Base-by-base conservation (phyloP, 441 rosid species). In the Kokia cookei region DNA sequence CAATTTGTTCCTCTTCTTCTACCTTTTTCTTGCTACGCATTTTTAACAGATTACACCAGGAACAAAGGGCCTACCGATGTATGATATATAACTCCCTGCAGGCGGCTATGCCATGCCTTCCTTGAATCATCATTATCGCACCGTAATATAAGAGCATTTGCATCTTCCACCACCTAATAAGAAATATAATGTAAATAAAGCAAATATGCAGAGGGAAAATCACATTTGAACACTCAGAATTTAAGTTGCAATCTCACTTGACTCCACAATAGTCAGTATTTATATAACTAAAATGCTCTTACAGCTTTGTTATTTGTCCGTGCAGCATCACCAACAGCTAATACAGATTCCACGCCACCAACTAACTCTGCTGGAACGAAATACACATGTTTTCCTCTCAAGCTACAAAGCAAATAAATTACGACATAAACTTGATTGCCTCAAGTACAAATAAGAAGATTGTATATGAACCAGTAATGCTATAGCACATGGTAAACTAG, bases 81-180 rank as follows among this genome's bases (percentile, higher is more conserved):
- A 86, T 84, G 90, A 79, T 96, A 92, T 74, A 90, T 89, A 76
- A 97, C 97, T 26, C 94, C 93, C 83, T 88, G 98, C 85, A 96
- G 84, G 73, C 94, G 93, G 73, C 83, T 88, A 80, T 90, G 92
- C 99, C 99, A 96, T 73, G 80, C 86, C 82, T 86, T 88, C 79
- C 81, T 82, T 55, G 87, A 89, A 63, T 94, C 95, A 76, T 90
- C 91, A 61, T 90, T 85, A 75, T 91, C 98, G 79, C 88, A 91
- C 77, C 80, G 80, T 64, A 94, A 65, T 76, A 96, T 87, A 69
- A 94, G 66, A 43, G 98, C 91, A 85, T 82, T 92, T 53, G 68
- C 89, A 86, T 94, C 98, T 85, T 96, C 98, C 75, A 96, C 82
- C 65, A 92, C 90, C 99, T 96, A 69, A 37, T 32, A 72, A 50